Conservation (phyloP, 805 yeast genomes). For the Metschnikowia koreensis region DNA sequence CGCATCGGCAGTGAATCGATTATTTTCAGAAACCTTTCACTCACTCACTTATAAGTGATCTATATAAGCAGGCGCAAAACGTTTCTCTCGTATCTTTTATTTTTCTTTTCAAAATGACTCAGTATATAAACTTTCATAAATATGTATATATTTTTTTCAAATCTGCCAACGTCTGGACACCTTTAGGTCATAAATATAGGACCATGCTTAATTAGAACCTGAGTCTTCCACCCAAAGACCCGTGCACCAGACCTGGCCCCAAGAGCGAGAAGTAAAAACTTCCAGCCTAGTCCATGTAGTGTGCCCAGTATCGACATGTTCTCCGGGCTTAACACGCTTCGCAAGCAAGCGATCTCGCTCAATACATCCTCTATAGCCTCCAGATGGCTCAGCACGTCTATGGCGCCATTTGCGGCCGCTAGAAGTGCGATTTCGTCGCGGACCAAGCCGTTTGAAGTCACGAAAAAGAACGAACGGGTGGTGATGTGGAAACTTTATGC, state of each 20-base stretch:
- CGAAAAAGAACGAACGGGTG: conserved; percentile 26
- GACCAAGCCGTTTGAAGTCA: conserved; percentile 7
- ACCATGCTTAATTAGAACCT: too few species aligned
- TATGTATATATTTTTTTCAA: too few species aligned
- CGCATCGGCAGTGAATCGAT: too few species aligned
- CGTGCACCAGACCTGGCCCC: conserved; percentile 11
- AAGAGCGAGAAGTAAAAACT: conserved; percentile 2
- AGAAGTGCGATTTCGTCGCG: conserved; percentile 3
- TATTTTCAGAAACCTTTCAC: too few species aligned
- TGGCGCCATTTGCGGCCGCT: conserved; percentile 6
- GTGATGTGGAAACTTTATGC: conserved; percentile 76
- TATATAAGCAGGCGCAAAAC: too few species aligned
- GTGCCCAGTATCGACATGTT: conserved; percentile 10
- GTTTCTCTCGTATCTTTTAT: too few species aligned
- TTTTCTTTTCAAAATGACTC: too few species aligned
- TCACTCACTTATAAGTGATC: too few species aligned
- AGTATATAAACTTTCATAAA: too few species aligned
- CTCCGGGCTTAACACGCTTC: conserved; percentile 13
- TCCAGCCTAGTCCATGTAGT: not conserved
- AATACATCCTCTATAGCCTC: conserved; percentile 6
- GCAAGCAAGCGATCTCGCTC: conserved; percentile 12
- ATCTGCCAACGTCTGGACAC: not conserved
- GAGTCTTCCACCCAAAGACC: not conserved
- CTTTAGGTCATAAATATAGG: not conserved
- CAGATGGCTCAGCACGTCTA: conserved; percentile 11